phyloP scores from a whole-genome alignment of 2,329 filamentous ascomycete species.

The Aureobasidium sp. region DNA sequence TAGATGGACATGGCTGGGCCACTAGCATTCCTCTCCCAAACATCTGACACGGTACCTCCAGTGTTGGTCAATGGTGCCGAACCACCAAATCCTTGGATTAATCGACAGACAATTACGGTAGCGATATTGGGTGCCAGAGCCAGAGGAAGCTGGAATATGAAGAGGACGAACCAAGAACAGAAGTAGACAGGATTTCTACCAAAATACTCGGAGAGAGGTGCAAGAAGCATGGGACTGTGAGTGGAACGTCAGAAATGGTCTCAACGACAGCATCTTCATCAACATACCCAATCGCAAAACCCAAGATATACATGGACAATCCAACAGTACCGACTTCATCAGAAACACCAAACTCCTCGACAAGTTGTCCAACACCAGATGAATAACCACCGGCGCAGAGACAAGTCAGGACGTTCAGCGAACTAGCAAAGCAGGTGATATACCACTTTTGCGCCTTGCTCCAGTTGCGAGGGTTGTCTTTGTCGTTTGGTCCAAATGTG shows the following conservation, averaged over 20 bases:
- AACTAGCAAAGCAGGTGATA: slow-evolving; percentile 31
- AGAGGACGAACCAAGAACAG: slow-evolving; percentile 23
- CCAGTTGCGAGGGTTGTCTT: slow-evolving; percentile 34
- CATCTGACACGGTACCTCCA: slow-evolving; percentile 23
- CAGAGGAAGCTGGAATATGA: slow-evolving; percentile 23
- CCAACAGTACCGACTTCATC: slow-evolving; percentile 24
- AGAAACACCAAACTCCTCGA: slow-evolving; percentile 20
- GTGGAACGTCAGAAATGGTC: too few relatives aligned
- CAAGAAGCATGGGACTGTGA: slow-evolving; percentile 21
- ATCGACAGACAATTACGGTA: slow-evolving; percentile 22
- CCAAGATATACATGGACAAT: slow-evolving; percentile 24
- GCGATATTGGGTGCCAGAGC: slow-evolving; percentile 10
- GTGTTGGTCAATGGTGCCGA: slow-evolving; percentile 28
- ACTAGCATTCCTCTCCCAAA: slow-evolving; percentile 25
- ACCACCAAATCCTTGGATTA: slow-evolving; percentile 24
- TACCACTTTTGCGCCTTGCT: slow-evolving; percentile 32
- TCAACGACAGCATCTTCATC: too few relatives aligned
- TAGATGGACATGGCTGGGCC: slow-evolving; percentile 29
- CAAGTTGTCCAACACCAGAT: slow-evolving; percentile 9
- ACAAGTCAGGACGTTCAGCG: slow-evolving; percentile 22
- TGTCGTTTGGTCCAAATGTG: slow-evolving; percentile 16
- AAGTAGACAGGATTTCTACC: slow-evolving; percentile 28
- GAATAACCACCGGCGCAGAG: slow-evolving; percentile 12
- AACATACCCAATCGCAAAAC: slow-evolving; percentile 18
- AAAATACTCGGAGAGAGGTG: slow-evolving; percentile 28